Conservation (phyloP, 1,139 yeast species). For the Yamadazyma diddensiae region DNA sequence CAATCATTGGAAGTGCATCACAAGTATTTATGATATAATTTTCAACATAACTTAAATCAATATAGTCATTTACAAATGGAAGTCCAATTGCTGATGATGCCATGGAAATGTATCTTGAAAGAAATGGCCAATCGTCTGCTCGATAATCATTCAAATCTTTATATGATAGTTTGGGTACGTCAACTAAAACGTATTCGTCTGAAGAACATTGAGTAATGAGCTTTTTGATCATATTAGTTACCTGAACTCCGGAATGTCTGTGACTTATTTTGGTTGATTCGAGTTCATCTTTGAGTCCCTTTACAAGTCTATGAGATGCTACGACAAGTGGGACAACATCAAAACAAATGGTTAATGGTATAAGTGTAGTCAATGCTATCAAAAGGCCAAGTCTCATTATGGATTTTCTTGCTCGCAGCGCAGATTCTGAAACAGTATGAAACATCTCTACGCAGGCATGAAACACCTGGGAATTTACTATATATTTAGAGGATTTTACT, state of each 20-base stretch:
- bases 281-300: constrained; percentile 25
- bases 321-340: constrained; percentile 30
- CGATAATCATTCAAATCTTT: constrained; percentile 49
- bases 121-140: constrained; percentile 47
- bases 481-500: too few species aligned
- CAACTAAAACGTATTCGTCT: constrained; percentile 64
- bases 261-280: constrained; percentile 20
- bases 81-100: constrained; percentile 65
- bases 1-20: constrained; percentile 40
- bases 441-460: background rate
- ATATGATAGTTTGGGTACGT: constrained; percentile 65
- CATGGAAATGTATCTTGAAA: constrained; percentile 53
- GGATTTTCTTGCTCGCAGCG: background rate
- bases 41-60: constrained; percentile 50
- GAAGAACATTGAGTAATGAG: constrained; percentile 62
- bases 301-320: constrained; percentile 43
- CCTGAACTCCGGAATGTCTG: constrained; percentile 18
- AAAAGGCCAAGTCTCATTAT: background rate
- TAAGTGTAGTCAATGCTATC: background rate
- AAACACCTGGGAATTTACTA: too few species aligned
- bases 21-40: constrained; percentile 45
- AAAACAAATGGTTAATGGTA: constrained; percentile 2
- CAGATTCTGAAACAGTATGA: background rate
- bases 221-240: constrained; percentile 45
- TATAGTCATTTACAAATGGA: constrained; percentile 46